Evolutionary conservation across 2,329 filamentous ascomycete genomes (phyloP).

Genomic region (Amesomyces nigricolor): DNA sequence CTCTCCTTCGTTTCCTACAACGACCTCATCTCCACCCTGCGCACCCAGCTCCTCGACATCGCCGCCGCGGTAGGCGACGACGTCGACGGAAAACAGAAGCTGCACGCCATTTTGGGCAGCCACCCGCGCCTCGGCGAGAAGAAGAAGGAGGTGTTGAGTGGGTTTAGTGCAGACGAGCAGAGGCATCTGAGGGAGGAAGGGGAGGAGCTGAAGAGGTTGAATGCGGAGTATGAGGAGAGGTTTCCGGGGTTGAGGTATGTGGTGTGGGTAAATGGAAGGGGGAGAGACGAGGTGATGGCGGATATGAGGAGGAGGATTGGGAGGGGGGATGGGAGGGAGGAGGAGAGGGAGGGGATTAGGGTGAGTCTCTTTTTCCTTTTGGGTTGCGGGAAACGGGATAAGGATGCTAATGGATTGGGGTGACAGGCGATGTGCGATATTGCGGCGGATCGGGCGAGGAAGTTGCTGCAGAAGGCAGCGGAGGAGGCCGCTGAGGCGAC

Average conservation of each 20-base stretch:
- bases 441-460: slow-evolving; percentile 69
- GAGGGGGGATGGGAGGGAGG: slow-evolving; percentile 55
- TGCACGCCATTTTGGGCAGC: slow-evolving; percentile 69
- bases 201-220: slow-evolving; percentile 55
- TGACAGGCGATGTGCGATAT: slow-evolving; percentile 84
- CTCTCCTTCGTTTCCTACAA: slow-evolving; percentile 59
- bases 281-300: slow-evolving; percentile 67
- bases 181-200: slow-evolving; percentile 64
- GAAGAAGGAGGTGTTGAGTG: slow-evolving; percentile 63
- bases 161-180: slow-evolving; percentile 75
- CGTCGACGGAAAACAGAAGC: slow-evolving; percentile 44
- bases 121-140: slow-evolving; percentile 81
- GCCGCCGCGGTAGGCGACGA: slow-evolving; percentile 7
- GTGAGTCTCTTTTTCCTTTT: slow-evolving; percentile 40
- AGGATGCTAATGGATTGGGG: slow-evolving; percentile 18
- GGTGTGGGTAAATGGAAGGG: slow-evolving; percentile 81
- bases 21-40: slow-evolving; percentile 62
- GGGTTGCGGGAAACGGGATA: background rate
- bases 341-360: slow-evolving; percentile 69
- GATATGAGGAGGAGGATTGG: slow-evolving; percentile 74
- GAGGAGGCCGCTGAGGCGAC: slow-evolving; percentile 3
- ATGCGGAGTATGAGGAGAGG: slow-evolving; percentile 69
- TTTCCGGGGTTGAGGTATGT: slow-evolving; percentile 86
- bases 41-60: slow-evolving; percentile 56
- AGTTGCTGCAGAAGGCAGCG: slow-evolving; percentile 39